phyloP scores from a whole-genome alignment of 2,329 filamentous ascomycete species.

The Trichoderma endophyticum region DNA sequence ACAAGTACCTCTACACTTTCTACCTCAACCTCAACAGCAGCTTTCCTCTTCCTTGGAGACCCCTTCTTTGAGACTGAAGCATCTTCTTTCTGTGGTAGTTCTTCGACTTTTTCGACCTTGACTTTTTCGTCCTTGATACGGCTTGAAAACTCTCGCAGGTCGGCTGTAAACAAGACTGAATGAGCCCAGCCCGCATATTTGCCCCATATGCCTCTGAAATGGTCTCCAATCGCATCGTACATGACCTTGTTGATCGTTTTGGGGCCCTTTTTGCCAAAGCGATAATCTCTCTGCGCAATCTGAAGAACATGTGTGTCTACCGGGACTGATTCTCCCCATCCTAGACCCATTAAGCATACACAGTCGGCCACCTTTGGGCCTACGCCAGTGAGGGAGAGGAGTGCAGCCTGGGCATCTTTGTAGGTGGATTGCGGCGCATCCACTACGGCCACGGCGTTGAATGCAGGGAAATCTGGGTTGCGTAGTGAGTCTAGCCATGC shows the following conservation, averaged over 20 bases:
- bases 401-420: conserved; percentile 72
- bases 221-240: conserved; percentile 85
- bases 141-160: conserved; percentile 80
- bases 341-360: conserved; percentile 91
- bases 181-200: conserved; percentile 96
- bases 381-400: conserved; percentile 79
- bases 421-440: conserved; percentile 61
- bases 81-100: conserved; percentile 26
- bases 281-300: conserved; percentile 94
- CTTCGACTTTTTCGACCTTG: conserved; percentile 20
- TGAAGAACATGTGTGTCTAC: conserved; percentile 99
- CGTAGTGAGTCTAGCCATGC: conserved; percentile 76
- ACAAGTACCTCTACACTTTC: conserved; percentile 17
- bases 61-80: conserved; percentile 16
- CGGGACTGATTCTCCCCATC: conserved; percentile 92
- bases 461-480: conserved; percentile 69
- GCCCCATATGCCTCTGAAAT: conserved; percentile 88
- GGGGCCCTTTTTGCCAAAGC: conserved; percentile 78
- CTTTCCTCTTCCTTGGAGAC: conserved; percentile 25
- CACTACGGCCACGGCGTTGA: conserved; percentile 39
- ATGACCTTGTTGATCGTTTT: conserved; percentile 85
- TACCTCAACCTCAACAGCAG: conserved; percentile 20
- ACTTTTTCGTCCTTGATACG: conserved; percentile 32
- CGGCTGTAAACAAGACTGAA: conserved; percentile 92
- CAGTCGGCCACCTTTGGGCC: conserved; percentile 97